Conservation (phyloP, 2,329 filamentous ascomycete species). For the Cryphonectria nitschkei region DNA sequence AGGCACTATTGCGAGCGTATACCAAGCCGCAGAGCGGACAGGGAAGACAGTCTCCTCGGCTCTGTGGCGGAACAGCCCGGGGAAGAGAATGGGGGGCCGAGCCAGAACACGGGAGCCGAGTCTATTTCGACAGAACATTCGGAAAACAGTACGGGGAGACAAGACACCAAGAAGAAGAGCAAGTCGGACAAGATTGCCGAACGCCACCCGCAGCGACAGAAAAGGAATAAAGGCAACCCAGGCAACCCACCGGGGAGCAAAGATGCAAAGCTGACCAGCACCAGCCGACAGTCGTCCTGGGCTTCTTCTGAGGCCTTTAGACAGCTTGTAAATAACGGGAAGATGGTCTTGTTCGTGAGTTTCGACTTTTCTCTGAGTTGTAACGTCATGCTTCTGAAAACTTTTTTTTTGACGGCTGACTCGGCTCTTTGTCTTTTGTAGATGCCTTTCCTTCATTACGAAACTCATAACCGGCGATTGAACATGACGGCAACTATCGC, state of each 20-base stretch:
- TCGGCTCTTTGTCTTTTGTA: slow-evolving; percentile 39
- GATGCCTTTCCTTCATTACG: slow-evolving; percentile 70
- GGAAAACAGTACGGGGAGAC: slow-evolving; percentile 32
- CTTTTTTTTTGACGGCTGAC: slow-evolving; percentile 32
- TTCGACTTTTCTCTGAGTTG: not conserved
- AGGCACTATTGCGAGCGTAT: slow-evolving; percentile 60
- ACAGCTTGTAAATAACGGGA: slow-evolving; percentile 37
- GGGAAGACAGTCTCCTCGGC: slow-evolving; percentile 38
- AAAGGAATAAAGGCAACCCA: slow-evolving; percentile 40
- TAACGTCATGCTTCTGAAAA: slow-evolving; percentile 28
- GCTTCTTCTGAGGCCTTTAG: slow-evolving; percentile 37
- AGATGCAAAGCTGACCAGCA: slow-evolving; percentile 33
- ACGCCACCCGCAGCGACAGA: slow-evolving; percentile 40
- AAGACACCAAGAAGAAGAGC: slow-evolving; percentile 41
- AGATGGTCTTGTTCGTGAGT: slow-evolving; percentile 42
- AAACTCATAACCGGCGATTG: slow-evolving; percentile 57
- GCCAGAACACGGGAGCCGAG: slow-evolving; percentile 13
- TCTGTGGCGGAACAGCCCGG: slow-evolving; percentile 24
- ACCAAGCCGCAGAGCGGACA: slow-evolving; percentile 38
- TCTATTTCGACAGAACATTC: slow-evolving; percentile 26
- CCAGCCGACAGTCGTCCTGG: slow-evolving; percentile 28
- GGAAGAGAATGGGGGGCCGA: slow-evolving; percentile 23
- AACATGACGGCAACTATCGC: slow-evolving; percentile 60
- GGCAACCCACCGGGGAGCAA: slow-evolving; percentile 42
- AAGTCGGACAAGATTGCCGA: slow-evolving; percentile 43